phyloP scores from a whole-genome alignment of 1,139 yeast species.

The Blastobotrys capitulatus region DNA sequence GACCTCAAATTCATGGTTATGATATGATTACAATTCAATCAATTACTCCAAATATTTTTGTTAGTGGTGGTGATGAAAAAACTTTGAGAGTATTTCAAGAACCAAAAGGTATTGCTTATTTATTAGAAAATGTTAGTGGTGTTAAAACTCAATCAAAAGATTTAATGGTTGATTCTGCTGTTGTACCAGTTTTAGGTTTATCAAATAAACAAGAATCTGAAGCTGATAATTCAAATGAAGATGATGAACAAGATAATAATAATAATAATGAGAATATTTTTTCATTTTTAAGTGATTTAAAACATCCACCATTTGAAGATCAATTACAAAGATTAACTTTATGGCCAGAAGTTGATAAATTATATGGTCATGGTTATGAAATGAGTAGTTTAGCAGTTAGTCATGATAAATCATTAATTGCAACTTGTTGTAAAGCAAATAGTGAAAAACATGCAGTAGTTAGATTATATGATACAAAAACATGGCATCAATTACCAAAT shows the following conservation, averaged over 20 bases:
- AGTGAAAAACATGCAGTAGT: constrained; percentile 79
- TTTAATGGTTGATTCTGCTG: constrained; percentile 68
- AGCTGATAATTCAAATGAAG: constrained; percentile 35
- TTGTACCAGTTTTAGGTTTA: constrained; percentile 87
- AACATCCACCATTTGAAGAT: constrained; percentile 76
- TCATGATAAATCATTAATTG: constrained; percentile 59
- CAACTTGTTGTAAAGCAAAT: constrained; percentile 91
- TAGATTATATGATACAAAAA: constrained; percentile 59
- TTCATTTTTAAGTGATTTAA: constrained; percentile 37
- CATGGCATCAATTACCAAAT: constrained; percentile 53
- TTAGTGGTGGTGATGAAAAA: constrained; percentile 96
- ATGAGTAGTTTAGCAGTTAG: constrained; percentile 73
- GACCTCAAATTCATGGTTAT: constrained; percentile 98
- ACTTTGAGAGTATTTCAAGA: constrained; percentile 83
- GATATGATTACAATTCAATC: constrained; percentile 86
- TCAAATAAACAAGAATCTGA: constrained; percentile 80
- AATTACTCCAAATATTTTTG: constrained; percentile 56
- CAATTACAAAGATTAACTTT: constrained; percentile 85
- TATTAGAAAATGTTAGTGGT: constrained; percentile 53
- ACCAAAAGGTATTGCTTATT: constrained; percentile 70
- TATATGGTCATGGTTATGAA: constrained; percentile 98
- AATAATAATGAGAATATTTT: constrained; percentile 18
- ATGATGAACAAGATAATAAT: constrained; percentile 31
- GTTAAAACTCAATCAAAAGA: constrained; percentile 31
- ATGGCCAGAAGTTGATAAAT: constrained; percentile 91